A percentile compares a stretch with the other conserved stretches of the same genome.
phyloP scores from a whole-genome alignment of 2,329 filamentous ascomycete species.

The Cordyceps fumosorosea region DNA sequence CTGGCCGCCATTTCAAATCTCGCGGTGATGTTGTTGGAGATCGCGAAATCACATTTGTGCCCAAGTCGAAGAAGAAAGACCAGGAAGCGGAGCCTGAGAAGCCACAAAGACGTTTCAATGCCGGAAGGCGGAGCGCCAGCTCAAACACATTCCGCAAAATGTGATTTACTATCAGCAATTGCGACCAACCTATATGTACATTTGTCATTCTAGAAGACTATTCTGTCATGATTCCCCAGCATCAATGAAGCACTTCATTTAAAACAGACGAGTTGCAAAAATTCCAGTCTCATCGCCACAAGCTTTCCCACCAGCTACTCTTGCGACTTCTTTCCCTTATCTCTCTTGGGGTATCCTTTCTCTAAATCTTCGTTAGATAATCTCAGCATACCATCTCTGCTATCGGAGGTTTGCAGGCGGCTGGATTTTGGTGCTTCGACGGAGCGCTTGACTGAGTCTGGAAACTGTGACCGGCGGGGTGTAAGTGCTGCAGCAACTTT shows the following conservation, averaged over 20 bases:
- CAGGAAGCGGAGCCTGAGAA: constrained; percentile 28
- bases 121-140: constrained; percentile 63
- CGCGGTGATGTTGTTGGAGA: constrained; percentile 51
- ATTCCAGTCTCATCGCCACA: too few relatives aligned
- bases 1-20: constrained; percentile 38
- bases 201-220: background rate
- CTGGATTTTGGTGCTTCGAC: constrained; percentile 24
- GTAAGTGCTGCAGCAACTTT: constrained; percentile 56
- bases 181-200: constrained; percentile 15
- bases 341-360: constrained; percentile 42
- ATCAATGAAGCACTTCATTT: constrained; percentile 14
- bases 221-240: constrained; percentile 5
- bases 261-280: background rate
- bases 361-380: constrained; percentile 51
- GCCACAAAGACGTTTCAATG: constrained; percentile 28
- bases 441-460: constrained; percentile 47
- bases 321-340: constrained; percentile 24
- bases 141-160: constrained; percentile 67
- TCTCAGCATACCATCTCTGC: constrained; percentile 53
- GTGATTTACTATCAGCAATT: constrained; percentile 30
- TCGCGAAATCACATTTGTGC: constrained; percentile 67
- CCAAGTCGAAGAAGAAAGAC: constrained; percentile 48
- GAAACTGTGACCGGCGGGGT: constrained; percentile 55
- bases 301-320: background rate
- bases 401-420: constrained; percentile 41